Evolutionary conservation across 2,329 filamentous ascomycete species (phyloP).

Genomic region (Phialophora chinensis): DNA sequence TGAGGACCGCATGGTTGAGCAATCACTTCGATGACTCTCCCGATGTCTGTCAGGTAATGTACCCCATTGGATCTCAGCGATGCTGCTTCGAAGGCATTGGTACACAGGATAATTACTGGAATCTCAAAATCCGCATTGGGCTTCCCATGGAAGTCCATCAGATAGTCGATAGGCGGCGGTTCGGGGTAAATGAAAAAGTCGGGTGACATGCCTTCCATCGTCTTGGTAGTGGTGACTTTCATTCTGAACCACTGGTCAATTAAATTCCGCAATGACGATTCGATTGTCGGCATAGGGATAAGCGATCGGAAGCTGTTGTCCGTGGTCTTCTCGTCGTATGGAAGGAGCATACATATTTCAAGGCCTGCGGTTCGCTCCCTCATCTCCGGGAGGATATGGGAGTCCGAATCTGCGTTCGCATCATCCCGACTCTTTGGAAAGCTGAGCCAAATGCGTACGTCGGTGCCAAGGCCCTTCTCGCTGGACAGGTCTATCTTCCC

Average conservation of each 20-base stretch:
- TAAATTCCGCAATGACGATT: constrained; percentile 29
- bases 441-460: constrained; percentile 48
- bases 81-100: constrained; percentile 46
- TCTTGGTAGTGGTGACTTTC: constrained; percentile 28
- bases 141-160: constrained; percentile 45
- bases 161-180: constrained; percentile 44
- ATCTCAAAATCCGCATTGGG: constrained; percentile 40
- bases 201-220: constrained; percentile 27
- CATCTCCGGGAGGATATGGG: constrained; percentile 27
- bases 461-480: constrained; percentile 61
- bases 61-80: constrained; percentile 41
- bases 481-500: constrained; percentile 65
- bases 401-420: constrained; percentile 4
- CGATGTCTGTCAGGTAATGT: constrained; percentile 38
- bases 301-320: constrained; percentile 2
- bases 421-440: constrained; percentile 27
- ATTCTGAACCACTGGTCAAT: constrained; percentile 34
- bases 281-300: constrained; percentile 32
- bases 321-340: constrained; percentile 8
- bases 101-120: constrained; percentile 48
- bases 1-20: constrained; percentile 50
- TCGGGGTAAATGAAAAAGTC: constrained; percentile 39
- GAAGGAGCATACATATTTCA: constrained; percentile 31
- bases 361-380: constrained; percentile 22
- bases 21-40: constrained; percentile 47